A percentile compares a stretch with the other conserved stretches of the same genome.
Conservation (phyloP, 371 early-diverging fungal species). For the Apophysomyces variabilis region DNA sequence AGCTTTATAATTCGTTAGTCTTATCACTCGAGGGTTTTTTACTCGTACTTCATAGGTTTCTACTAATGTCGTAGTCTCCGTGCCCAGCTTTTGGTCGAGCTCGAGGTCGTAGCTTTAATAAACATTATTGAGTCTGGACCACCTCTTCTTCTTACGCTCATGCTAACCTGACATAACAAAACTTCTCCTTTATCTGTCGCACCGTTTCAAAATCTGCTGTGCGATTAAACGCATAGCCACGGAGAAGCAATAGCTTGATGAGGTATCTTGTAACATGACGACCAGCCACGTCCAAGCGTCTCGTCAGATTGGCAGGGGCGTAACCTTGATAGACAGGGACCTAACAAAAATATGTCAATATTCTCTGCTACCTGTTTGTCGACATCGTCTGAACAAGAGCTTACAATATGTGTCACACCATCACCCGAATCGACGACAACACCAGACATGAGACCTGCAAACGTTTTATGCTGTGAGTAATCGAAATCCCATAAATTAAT, state of each 20-base stretch:
- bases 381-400: constrained; percentile 9
- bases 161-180: constrained; percentile 92
- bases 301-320: constrained; percentile 89
- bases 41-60: constrained; percentile 87
- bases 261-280: constrained; percentile 96
- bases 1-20: constrained; percentile 52
- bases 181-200: constrained; percentile 95
- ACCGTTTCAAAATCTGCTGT: constrained; percentile 98
- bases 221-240: constrained; percentile 96
- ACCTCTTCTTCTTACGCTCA: background rate
- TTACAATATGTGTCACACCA: constrained; percentile 96
- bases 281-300: constrained; percentile 95
- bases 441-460: constrained; percentile 87
- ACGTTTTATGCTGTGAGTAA: too few species aligned
- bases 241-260: constrained; percentile 90
- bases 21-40: background rate
- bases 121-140: background rate
- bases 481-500: background rate
- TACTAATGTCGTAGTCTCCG: constrained; percentile 95
- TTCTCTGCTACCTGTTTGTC: background rate
- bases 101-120: constrained; percentile 85
- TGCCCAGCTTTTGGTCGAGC: constrained; percentile 92
- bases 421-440: constrained; percentile 98
- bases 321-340: constrained; percentile 96
- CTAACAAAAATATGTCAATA: constrained; percentile 20